Evolutionary conservation across 2,329 filamentous ascomycete species (phyloP).

Genomic region (Cytospora piceicola): DNA sequence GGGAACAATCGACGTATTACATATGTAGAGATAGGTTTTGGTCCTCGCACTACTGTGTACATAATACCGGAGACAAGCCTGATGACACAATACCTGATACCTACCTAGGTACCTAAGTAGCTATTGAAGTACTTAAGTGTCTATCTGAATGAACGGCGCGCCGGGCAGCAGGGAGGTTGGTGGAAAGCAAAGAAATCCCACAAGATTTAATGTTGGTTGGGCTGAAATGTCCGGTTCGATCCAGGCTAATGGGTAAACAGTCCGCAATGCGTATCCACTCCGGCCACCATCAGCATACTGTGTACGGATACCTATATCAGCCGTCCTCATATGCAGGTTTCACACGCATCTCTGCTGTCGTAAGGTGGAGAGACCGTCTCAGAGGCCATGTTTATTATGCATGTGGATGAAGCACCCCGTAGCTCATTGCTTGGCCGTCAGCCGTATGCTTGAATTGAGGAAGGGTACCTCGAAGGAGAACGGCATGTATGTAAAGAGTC

Average conservation of each 20-base stretch:
- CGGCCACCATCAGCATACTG: constrained; percentile 5
- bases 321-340: constrained; percentile 14
- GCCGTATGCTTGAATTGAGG: not conserved
- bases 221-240: constrained; percentile 19
- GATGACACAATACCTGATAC: not conserved
- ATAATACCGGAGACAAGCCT: not conserved
- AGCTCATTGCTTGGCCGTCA: not conserved
- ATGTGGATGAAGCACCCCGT: not conserved
- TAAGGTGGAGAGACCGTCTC: not conserved
- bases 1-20: not conserved
- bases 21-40: not conserved
- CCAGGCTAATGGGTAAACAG: constrained; percentile 22
- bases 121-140: no score
- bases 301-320: constrained; percentile 11
- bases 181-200: constrained; percentile 10
- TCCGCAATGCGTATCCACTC: constrained; percentile 19
- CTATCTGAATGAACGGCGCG: not conserved
- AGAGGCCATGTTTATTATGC: not conserved
- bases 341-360: not conserved
- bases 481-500: no score
- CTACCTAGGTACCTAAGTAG: not conserved
- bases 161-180: not conserved
- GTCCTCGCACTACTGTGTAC: not conserved
- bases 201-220: constrained; percentile 27
- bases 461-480: not conserved